Conservation (phyloP, 495 filamentous ascomycete genomes). For the Talaromyces adpressus region DNA sequence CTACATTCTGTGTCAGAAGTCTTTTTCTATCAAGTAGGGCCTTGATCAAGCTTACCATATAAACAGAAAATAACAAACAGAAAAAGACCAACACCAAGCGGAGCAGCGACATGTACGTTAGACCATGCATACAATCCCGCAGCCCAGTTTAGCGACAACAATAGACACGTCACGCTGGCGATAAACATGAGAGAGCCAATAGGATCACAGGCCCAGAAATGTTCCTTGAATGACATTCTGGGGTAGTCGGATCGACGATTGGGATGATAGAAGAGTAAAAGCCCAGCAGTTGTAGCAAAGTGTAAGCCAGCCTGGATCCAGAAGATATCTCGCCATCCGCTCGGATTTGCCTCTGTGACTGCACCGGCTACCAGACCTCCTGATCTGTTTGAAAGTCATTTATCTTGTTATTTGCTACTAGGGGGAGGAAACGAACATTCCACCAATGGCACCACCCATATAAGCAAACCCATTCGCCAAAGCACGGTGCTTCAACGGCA, state of each 20-base stretch:
- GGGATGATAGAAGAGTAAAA: conserved; percentile 46
- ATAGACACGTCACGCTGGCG: conserved; percentile 36
- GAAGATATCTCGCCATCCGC: conserved; percentile 50
- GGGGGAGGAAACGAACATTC: conserved; percentile 29
- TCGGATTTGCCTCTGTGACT: conserved; percentile 36
- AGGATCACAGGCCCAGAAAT: conserved; percentile 46
- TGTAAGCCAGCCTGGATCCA: conserved; percentile 54
- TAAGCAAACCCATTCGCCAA: conserved; percentile 45
- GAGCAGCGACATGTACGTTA: conserved; percentile 40
- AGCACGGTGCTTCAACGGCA: conserved; percentile 47
- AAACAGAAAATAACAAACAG: conserved; percentile 36
- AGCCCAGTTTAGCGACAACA: conserved; percentile 47
- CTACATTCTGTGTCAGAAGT: too few species aligned
- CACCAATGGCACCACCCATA: conserved; percentile 40
- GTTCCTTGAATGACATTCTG: conserved; percentile 32
- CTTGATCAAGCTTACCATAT: conserved; percentile 31
- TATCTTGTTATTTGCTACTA: background rate
- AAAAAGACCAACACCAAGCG: conserved; percentile 37
- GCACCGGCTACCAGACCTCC: conserved; percentile 42
- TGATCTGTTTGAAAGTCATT: conserved; percentile 20
- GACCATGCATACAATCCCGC: conserved; percentile 43
- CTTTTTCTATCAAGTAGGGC: too few species aligned
- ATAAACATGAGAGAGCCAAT: conserved; percentile 45
- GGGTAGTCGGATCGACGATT: conserved; percentile 29
- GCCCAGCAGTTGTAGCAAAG: conserved; percentile 32